Base-by-base conservation (phyloP, 208 protist species). In the Acanthamoeba royreba region DNA sequence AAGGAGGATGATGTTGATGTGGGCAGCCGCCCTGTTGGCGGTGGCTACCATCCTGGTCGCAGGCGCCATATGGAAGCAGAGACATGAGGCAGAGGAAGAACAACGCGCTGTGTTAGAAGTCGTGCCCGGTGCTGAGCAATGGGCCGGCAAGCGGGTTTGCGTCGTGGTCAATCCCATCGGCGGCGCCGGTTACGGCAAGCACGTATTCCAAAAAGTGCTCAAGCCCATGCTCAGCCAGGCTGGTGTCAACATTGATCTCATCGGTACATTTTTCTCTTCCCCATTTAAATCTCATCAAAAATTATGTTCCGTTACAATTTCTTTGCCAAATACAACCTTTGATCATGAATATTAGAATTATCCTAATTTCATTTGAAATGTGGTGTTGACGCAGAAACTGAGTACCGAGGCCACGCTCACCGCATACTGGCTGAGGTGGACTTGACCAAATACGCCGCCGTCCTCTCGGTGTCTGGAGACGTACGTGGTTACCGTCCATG, bases 371-470 rank as follows among this genome's bases (percentile, higher is more conserved):
- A 72, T 72, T 38, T n/a, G 25, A 15, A 0, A 22, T 1, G n/a
- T 43, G n/a, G 13, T 55, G 19, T 55, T 19, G 4, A 15, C 42
- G 28, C 74, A 85, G 74, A 85, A 42, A 85, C 74, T 11, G 74
- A 85, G 74, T 85, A 85, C 74, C 46, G 38, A 31, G 74, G 74
- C 74, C 74, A 85, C 74, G 74, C 74, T 5, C 74, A 85, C 19
- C 74, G 74, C n/a, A 85, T 85, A 31, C 17, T 85, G 74, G 74
- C 74, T 13, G 74, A 46, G 8, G 42, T 85, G 4, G 74, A 85
- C 43, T 19, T 85, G 8, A 38, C 74, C 74, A 85, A 85, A 45
- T 85, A 85, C 74, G 53, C n/a, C 43, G 74, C 74, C 74, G 43
- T 85, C 22, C 43, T 85, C 74, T 85, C 74, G 2, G 43, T 85